A percentile compares a stretch with the other conserved stretches of the same genome.
Evolutionary conservation across 2,329 filamentous ascomycete species (phyloP).

Genomic region (Sclerotinia glacialis): DNA sequence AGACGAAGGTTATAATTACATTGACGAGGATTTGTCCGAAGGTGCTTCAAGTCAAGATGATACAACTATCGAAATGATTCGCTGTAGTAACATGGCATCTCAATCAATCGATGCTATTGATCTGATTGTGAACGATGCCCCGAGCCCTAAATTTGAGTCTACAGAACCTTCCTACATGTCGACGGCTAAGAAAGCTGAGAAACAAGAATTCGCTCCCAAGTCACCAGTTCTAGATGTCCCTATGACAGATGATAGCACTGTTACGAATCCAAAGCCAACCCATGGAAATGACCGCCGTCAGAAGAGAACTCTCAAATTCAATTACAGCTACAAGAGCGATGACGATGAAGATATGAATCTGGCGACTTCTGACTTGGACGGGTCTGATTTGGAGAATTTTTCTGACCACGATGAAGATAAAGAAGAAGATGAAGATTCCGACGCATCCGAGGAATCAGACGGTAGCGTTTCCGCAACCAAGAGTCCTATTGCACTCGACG

Average conservation of each 20-base stretch:
- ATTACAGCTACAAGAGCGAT: not conserved
- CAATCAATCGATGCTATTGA: conserved; percentile 33
- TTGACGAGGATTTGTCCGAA: conserved; percentile 31
- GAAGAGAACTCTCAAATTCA: not conserved
- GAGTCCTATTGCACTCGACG: not conserved
- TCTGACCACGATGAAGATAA: not conserved
- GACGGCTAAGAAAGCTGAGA: not conserved
- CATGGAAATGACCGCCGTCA: not conserved
- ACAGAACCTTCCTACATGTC: not conserved
- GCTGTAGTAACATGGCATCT: conserved; percentile 26
- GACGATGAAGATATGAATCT: conserved; percentile 15
- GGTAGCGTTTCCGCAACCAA: not conserved
- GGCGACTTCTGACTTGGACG: too few relatives aligned
- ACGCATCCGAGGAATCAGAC: not conserved
- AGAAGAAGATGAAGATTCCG: conserved; percentile 7
- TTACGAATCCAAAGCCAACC: not conserved
- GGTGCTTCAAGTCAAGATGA: conserved; percentile 33
- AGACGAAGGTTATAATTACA: conserved; percentile 35
- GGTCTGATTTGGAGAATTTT: not conserved
- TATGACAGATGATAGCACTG: not conserved
- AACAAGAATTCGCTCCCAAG: not conserved
- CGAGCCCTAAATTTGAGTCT: not conserved
- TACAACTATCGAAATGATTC: conserved; percentile 31
- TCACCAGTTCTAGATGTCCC: not conserved
- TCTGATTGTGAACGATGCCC: conserved; percentile 37